Conservation (phyloP, 228 moss, liverwort and hornwort species). For the Sphagnum fallax region DNA sequence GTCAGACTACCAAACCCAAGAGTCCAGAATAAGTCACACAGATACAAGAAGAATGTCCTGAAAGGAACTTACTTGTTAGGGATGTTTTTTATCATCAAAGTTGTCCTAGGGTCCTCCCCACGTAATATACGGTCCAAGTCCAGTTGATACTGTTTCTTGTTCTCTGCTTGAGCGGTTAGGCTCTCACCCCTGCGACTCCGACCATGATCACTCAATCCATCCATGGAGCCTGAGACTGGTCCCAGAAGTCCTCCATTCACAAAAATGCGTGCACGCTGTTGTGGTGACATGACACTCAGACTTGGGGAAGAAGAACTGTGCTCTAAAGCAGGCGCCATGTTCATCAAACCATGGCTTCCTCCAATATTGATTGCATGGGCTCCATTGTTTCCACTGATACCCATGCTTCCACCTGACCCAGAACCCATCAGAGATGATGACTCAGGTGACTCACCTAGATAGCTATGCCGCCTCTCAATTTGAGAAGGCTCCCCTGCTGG, state of each 20-base stretch:
- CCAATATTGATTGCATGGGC: slow-evolving; percentile 86
- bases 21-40: no score
- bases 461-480: slow-evolving; percentile 78
- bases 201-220: slow-evolving; percentile 67
- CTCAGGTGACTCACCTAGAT: slow-evolving; percentile 84
- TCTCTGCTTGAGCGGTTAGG: slow-evolving; percentile 72
- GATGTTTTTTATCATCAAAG: slow-evolving; percentile 97
- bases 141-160: slow-evolving; percentile 98
- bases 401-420: slow-evolving; percentile 56
- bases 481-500: slow-evolving; percentile 86
- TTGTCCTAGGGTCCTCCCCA: slow-evolving; percentile 87
- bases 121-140: slow-evolving; percentile 96
- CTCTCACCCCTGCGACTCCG: slow-evolving; percentile 85
- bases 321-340: slow-evolving; percentile 57
- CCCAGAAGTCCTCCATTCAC: slow-evolving; percentile 68
- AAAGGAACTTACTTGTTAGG: slow-evolving; percentile 72
- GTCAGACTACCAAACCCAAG: no score
- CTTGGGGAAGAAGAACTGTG: slow-evolving; percentile 70
- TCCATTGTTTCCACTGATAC: slow-evolving; percentile 60
- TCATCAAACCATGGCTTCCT: slow-evolving; percentile 71
- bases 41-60: no score
- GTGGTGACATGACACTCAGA: slow-evolving; percentile 83
- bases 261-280: slow-evolving; percentile 79
- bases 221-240: slow-evolving; percentile 49
- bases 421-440: slow-evolving; percentile 60